Base-by-base conservation (phyloP, 345 rosid species). In the Linum usitatissimum region DNA sequence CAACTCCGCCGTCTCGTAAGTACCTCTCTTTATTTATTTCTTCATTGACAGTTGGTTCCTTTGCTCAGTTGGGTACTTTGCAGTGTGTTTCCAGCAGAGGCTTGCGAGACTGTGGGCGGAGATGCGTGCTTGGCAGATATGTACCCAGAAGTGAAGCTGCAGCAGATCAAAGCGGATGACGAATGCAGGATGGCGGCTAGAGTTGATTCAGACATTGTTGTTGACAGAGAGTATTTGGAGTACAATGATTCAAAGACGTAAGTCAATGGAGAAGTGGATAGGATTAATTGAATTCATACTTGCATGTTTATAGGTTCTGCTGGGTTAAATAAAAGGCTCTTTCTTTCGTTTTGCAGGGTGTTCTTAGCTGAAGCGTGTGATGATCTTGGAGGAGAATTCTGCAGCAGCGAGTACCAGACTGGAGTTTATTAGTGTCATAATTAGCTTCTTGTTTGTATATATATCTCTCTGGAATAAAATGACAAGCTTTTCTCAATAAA, bases 341-440 rank as follows among this genome's bases (percentile, higher is more conserved):
- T 51, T 53, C 15, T 61, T 45, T 17, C 4, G 1, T 20, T 19
- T 55, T 56, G 59, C 89, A 86, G 96, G 63, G 91, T 83, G 48
- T 88, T 88, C 62, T 51, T 57, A 1, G 92, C 63, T 56, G 98
- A 91, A 77, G 93, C 96, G 3, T 91, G 96, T 56, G 96, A 91
- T 69, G 93, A 86, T 78, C 95, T 88, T 39, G 96, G 96, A 62
- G 96, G 96, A 66, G 91, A 92, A 72, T 92, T 92, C 84, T 86
- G 96, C 6, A 82, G 80, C 45, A 77, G 87, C 15, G 90, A 80
- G 51, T 83, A 75, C 53, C 80, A 79, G 70, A 71, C 28, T 58
- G 80, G 74, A 75, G 83, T 64, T 54, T 60, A 70, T 23, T 76
- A 63, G 66, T 45, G 17, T 45, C 51, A 45, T 10, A 23, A 23